phyloP scores from a whole-genome alignment of 306 rosid species.

The Senna siamea region DNA sequence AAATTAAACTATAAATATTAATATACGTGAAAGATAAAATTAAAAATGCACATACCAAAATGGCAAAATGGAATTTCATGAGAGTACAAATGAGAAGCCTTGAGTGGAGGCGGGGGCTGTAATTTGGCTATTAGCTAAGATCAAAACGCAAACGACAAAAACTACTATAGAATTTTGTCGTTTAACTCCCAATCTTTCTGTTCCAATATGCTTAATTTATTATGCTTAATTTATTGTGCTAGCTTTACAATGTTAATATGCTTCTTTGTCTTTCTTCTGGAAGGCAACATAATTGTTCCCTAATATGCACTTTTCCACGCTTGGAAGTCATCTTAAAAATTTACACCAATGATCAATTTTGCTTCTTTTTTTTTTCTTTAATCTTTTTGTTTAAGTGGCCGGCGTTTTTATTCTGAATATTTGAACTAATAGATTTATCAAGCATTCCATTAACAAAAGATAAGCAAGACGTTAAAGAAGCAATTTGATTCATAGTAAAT shows the following conservation, averaged over 20 bases:
- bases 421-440: too few species aligned
- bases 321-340: constrained; percentile 32
- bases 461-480: too few species aligned
- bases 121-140: constrained; percentile 37
- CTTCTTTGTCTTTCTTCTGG: constrained; percentile 14
- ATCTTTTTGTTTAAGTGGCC: too few species aligned
- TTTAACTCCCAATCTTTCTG: constrained; percentile 19
- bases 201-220: constrained; percentile 28
- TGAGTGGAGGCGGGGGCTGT: too few species aligned
- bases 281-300: constrained; percentile 38
- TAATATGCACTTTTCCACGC: constrained; percentile 15
- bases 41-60: neutral
- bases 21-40: neutral
- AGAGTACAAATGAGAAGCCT: constrained; percentile 25
- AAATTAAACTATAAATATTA: neutral
- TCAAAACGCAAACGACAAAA: constrained; percentile 37
- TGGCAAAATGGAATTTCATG: neutral
- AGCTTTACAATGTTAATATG: constrained; percentile 23
- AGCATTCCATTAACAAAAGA: too few species aligned
- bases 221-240: too few species aligned
- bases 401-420: too few species aligned
- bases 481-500: too few species aligned
- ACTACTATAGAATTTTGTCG: constrained; percentile 22
- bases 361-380: too few species aligned
- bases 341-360: neutral